A percentile compares a stretch with the other conserved stretches of the same genome.
Evolutionary conservation across 495 filamentous ascomycete genomes (phyloP).

Genomic region (Extremus antarcticus): DNA sequence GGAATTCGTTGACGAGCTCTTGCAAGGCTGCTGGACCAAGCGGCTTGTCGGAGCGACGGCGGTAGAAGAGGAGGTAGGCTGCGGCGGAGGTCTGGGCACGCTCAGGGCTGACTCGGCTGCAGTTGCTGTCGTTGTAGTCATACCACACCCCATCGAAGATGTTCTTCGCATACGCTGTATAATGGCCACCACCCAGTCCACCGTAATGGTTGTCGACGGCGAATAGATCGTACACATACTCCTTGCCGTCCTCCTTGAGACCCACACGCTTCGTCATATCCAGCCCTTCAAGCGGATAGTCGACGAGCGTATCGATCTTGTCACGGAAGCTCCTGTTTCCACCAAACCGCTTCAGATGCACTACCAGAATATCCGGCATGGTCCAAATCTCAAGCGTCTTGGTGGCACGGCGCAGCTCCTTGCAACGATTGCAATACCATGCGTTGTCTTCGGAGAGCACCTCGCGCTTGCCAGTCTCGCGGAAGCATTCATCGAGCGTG

Average conservation of each 20-base stretch:
- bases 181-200: conserved; percentile 84
- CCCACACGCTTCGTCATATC: conserved; percentile 74
- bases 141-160: conserved; percentile 83
- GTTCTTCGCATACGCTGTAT: conserved; percentile 87
- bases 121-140: conserved; percentile 77
- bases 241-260: conserved; percentile 63
- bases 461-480: conserved; percentile 88
- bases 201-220: conserved; percentile 93
- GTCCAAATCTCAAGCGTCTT: conserved; percentile 98
- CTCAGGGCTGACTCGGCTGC: conserved; percentile 41
- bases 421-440: conserved; percentile 94
- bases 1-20: conserved; percentile 50
- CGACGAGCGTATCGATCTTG: conserved; percentile 83
- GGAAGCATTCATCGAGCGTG: conserved; percentile 78
- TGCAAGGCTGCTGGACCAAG: conserved; percentile 68
- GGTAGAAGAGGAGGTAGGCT: conserved; percentile 94
- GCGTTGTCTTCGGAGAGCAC: conserved; percentile 86
- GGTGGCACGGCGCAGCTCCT: conserved; percentile 77
- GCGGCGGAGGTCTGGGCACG: conserved; percentile 52
- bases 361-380: conserved; percentile 82
- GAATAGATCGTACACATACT: conserved; percentile 79
- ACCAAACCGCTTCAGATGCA: conserved; percentile 93
- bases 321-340: conserved; percentile 62
- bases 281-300: conserved; percentile 81
- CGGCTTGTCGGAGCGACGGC: conserved; percentile 62